Evolutionary conservation across 192 early-diverging fungal genomes (phyloP).

Genomic region (Jimgerdemannia lactiflua): DNA sequence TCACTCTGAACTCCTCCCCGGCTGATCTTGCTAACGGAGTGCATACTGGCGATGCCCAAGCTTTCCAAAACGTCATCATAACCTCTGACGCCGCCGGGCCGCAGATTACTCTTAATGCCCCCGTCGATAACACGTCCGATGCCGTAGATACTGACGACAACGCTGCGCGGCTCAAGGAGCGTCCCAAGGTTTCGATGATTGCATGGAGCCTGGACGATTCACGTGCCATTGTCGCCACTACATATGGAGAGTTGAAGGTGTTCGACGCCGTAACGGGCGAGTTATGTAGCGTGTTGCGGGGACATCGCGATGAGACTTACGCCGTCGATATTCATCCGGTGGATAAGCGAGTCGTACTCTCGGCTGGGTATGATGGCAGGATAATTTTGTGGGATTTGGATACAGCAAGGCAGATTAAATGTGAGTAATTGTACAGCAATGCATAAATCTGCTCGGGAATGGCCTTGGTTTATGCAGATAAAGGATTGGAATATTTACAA

Average conservation of each 20-base stretch:
- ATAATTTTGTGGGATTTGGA: conserved; percentile 80
- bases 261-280: conserved; percentile 66
- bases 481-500: neutral
- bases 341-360: conserved; percentile 68
- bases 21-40: neutral
- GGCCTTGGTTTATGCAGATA: neutral
- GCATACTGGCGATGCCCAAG: neutral
- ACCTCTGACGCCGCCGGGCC: neutral
- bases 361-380: conserved; percentile 80
- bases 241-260: conserved; percentile 62
- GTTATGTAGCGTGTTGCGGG: conserved; percentile 45
- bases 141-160: conserved; percentile 6
- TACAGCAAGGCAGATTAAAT: conserved; percentile 47
- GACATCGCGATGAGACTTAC: conserved; percentile 66
- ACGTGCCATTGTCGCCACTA: conserved; percentile 62
- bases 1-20: neutral
- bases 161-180: conserved; percentile 17
- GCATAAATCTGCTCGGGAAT: conserved; percentile 1
- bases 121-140: neutral
- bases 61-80: neutral
- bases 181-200: conserved; percentile 56
- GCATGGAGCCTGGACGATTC: conserved; percentile 72
- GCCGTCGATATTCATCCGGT: conserved; percentile 73
- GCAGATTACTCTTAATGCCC: neutral
- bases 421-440: conserved; percentile 23